phyloP scores from a whole-genome alignment of 1,284 basidiomycete species.

The Ustilago nuda region DNA sequence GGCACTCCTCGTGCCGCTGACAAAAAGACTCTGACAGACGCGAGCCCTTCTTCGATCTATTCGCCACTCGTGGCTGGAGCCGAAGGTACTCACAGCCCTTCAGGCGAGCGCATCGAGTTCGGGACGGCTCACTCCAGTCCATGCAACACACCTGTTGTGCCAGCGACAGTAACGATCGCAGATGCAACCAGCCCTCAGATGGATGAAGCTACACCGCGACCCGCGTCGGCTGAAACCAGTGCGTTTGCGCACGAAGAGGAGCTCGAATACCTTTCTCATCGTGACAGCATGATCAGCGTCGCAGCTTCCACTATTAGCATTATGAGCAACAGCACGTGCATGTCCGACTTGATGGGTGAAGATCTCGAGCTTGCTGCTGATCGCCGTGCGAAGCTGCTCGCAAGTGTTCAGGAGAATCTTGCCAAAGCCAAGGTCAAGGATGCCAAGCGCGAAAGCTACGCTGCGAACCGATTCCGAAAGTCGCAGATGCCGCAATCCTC shows the following conservation, averaged over 20 bases:
- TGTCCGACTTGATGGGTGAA: conserved; percentile 49
- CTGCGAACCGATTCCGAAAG: conserved; percentile 29
- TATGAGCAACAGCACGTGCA: conserved; percentile 52
- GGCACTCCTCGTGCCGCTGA: conserved; percentile 3
- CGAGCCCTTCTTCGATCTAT: conserved; percentile 11
- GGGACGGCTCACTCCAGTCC: conserved; percentile 16
- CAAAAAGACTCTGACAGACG: not conserved
- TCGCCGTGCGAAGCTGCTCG: conserved; percentile 45
- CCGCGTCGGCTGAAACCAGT: conserved; percentile 15
- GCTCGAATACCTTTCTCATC: conserved; percentile 28
- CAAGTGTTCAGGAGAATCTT: conserved; percentile 48
- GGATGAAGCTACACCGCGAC: conserved; percentile 30
- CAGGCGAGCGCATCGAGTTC: conserved; percentile 35
- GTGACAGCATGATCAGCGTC: conserved; percentile 50
- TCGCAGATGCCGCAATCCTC: conserved; percentile 42
- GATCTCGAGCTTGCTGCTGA: conserved; percentile 42
- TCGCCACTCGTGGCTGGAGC: conserved; percentile 25
- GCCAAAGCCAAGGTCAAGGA: conserved; percentile 40
- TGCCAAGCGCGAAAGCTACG: conserved; percentile 41
- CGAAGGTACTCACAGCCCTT: conserved; percentile 12
- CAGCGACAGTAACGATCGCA: not conserved
- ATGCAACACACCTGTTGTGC: conserved; percentile 17
- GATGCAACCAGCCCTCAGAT: conserved; percentile 15
- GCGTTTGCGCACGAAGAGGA: conserved; percentile 23
- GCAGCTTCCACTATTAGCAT: conserved; percentile 53